Evolutionary conservation across 1,284 basidiomycete genomes (phyloP).

Genomic region (Tremellales sp.): DNA sequence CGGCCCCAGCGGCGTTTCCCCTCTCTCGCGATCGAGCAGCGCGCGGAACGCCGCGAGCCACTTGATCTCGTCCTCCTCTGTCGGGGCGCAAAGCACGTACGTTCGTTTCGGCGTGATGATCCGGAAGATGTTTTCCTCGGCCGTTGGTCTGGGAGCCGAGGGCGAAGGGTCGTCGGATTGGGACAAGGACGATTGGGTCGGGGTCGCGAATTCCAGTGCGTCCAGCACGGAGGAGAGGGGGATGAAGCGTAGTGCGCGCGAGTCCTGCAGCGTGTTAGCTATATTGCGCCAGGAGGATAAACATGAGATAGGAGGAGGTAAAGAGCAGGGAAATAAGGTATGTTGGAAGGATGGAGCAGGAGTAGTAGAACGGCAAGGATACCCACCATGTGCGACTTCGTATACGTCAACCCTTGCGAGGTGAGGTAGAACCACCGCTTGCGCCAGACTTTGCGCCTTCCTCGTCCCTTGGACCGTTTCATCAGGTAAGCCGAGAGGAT

Average conservation of each 20-base stretch:
- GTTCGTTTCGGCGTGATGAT: slow-evolving; percentile 92
- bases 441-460: slow-evolving; percentile 89
- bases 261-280: slow-evolving; percentile 60
- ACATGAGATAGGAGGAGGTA: too few species aligned
- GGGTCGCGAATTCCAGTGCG: slow-evolving; percentile 77
- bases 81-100: slow-evolving; percentile 85
- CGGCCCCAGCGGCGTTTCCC: too few species aligned
- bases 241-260: slow-evolving; percentile 79
- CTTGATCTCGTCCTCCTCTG: slow-evolving; percentile 96
- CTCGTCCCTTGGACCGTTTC: slow-evolving; percentile 77
- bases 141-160: slow-evolving; percentile 7
- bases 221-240: slow-evolving; percentile 82
- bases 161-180: slow-evolving; percentile 23
- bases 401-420: slow-evolving; percentile 74
- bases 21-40: slow-evolving; percentile 57
- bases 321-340: neutral
- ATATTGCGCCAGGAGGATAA: neutral
- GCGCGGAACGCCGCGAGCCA: slow-evolving; percentile 94
- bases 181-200: slow-evolving; percentile 28
- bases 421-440: slow-evolving; percentile 90
- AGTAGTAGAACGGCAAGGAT: slow-evolving; percentile 2
- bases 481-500: slow-evolving; percentile 88
- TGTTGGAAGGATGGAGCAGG: slow-evolving; percentile 1
- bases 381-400: slow-evolving; percentile 79
- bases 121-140: slow-evolving; percentile 72